Base-by-base conservation (phyloP, 176 grass and related monocot species). In the Aegilops tauschii region DNA sequence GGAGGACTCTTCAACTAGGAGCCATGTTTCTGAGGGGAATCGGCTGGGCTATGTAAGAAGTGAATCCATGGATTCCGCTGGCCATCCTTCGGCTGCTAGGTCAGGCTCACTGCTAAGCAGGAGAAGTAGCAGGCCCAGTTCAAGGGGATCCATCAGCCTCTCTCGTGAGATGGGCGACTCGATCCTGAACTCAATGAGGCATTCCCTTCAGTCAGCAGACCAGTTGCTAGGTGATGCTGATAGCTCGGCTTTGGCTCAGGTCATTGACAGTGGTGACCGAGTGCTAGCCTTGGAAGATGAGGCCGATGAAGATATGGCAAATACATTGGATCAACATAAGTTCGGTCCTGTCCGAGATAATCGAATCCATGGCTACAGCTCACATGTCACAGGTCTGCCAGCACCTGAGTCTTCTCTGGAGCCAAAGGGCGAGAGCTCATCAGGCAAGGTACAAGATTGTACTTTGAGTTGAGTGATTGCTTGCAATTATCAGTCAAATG, bases 181-280 rank as follows among this genome's bases (percentile, higher is more conserved):
- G 23, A 90, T 95, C 80, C 82, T 96, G 44, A 80, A 82, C 78
- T 96, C 94, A 3, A 92, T 96, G 87, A 93, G 94, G 84, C 89
- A 84, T 83, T 96, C 94, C 21, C 94, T 90, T 85, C 89, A 92
- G 56, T 85, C 85, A 6, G 87, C 85, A 23, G 92, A 92, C 61
- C 89, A 96, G 50, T 82, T 89, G 76, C 78, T 95, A 44, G 91
- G 86, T 69, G 91, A 91, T 8, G 59, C 89, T 0, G 87, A 96
- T 89, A 86, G 94, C 31, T 88, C 87, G 3, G 77, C 80, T 70
- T 80, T 96, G 36, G 92, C 94, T 71, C 94, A 88, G 58, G 84
- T 92, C 40, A 93, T 93, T 21, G 94, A 96, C 50, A 92, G 83
- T 69, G 94, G 94, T 25, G 92, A 94, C 64, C 81, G 88, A 82